Evolutionary conservation across 768 basidiomycete species (phyloP).

Genomic region (Suillus variegatus): DNA sequence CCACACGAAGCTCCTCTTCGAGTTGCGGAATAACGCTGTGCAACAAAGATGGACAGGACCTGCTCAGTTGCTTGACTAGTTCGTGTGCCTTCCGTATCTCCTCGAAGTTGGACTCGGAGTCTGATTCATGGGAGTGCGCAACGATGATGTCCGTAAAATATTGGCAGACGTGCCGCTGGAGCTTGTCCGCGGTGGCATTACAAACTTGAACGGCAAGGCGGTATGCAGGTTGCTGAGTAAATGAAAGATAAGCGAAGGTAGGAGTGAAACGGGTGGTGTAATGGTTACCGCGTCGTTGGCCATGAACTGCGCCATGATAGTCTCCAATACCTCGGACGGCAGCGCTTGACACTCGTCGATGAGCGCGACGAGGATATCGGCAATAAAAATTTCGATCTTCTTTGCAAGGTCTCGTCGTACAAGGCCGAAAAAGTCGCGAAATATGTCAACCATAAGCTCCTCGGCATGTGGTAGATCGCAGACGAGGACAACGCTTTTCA

Average conservation of each 20-base stretch:
- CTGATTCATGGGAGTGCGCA: constrained; percentile 53
- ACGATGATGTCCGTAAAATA: constrained; percentile 93
- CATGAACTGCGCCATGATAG: constrained; percentile 82
- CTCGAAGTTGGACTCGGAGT: constrained; percentile 55
- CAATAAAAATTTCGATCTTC: constrained; percentile 83
- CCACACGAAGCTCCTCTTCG: constrained; percentile 85
- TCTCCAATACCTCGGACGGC: constrained; percentile 79
- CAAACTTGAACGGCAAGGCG: constrained; percentile 86
- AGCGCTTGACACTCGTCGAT: constrained; percentile 84
- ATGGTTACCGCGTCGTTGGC: constrained; percentile 71
- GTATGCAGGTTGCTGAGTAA: constrained; percentile 66
- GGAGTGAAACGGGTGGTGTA: background rate
- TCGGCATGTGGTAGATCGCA: constrained; percentile 90
- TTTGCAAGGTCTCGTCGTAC: constrained; percentile 73
- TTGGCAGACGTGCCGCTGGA: constrained; percentile 86
- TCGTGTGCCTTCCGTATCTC: constrained; percentile 79
- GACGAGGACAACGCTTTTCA: constrained; percentile 92
- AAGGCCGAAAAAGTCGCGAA: constrained; percentile 80
- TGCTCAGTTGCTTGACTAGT: constrained; percentile 81
- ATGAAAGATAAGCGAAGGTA: constrained; percentile 8
- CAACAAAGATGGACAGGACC: constrained; percentile 76
- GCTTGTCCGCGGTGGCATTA: constrained; percentile 78
- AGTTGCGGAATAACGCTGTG: constrained; percentile 92
- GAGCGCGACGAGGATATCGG: constrained; percentile 87
- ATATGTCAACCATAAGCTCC: constrained; percentile 80